Percentiles rank a stretch among this genome's conserved stretches.
These are phyloP conservation scores for Chlorella variabilis DNA, from an alignment of 163 green algal genomes.

Conservation along the genomic window DNA sequence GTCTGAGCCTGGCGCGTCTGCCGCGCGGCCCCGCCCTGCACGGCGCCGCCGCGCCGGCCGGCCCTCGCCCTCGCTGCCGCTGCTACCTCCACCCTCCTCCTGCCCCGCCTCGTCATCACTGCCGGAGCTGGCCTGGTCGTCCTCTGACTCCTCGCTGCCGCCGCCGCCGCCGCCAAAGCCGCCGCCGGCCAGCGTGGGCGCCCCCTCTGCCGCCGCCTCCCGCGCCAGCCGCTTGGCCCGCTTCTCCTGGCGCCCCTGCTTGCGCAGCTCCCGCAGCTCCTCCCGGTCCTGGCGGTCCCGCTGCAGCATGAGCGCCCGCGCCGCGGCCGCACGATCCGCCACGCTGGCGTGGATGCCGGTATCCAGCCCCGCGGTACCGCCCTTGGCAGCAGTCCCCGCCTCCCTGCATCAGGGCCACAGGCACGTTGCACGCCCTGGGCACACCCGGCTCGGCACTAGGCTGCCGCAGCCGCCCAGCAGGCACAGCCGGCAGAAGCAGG, in stretches of 20 bases:
- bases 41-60: constrained; percentile 44
- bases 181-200: constrained; percentile 1
- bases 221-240: constrained; percentile 17
- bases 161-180: constrained; percentile 38
- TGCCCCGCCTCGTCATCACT: constrained; percentile 12
- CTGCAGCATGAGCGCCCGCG: constrained; percentile 24
- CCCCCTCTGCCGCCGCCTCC: constrained; percentile 22
- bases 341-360: constrained; percentile 32
- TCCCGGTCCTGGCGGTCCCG: constrained; percentile 43
- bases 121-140: neutral
- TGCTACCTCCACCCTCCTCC: too few species aligned
- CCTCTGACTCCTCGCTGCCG: constrained; percentile 59
- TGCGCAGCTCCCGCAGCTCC: constrained; percentile 38
- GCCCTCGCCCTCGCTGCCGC: neutral
- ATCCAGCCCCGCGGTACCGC: constrained; percentile 23
- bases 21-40: too few species aligned
- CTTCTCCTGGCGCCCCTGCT: constrained; percentile 41
- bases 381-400: neutral
- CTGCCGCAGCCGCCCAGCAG: neutral
- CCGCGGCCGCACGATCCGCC: constrained; percentile 36
- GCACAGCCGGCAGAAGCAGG: neutral
- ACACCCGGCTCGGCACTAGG: too few species aligned
- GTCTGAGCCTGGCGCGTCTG: neutral
- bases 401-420: constrained; percentile 4
- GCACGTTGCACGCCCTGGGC: too few species aligned